Conservation (phyloP, 371 early-diverging fungal species). For the Choanephora cucurbitarum region DNA sequence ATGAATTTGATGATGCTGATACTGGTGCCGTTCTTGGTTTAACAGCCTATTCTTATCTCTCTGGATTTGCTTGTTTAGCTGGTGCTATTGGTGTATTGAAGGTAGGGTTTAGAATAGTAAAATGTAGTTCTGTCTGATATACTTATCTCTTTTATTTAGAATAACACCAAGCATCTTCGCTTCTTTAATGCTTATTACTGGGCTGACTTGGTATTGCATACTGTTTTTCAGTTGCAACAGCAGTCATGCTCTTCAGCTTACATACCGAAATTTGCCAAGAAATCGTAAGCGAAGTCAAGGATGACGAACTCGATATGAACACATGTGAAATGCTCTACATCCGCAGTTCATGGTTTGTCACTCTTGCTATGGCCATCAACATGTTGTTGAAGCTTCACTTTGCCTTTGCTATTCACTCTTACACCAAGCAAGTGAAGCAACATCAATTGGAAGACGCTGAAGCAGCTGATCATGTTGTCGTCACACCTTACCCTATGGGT, state of each 20-base stretch:
- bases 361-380: constrained; percentile 39
- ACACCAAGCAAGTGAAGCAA: constrained; percentile 27
- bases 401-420: constrained; percentile 47
- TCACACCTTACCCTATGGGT: constrained; percentile 31
- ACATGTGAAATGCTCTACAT: constrained; percentile 38
- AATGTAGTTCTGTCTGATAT: background rate
- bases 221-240: constrained; percentile 42
- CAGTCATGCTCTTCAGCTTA: constrained; percentile 36
- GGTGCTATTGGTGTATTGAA: constrained; percentile 46
- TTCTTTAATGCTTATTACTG: constrained; percentile 42
- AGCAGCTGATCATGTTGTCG: constrained; percentile 17
- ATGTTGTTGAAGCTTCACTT: constrained; percentile 49
- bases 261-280: constrained; percentile 41
- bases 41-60: constrained; percentile 40
- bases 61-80: constrained; percentile 40
- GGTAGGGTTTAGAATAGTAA: constrained; percentile 16
- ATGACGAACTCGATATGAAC: constrained; percentile 40
- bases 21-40: constrained; percentile 35
- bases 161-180: constrained; percentile 43
- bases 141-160: too few relatives aligned
- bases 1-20: constrained; percentile 34
- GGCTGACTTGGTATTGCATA: constrained; percentile 45
- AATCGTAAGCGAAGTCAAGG: constrained; percentile 33
- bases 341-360: constrained; percentile 35
- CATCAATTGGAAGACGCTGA: constrained; percentile 8